Percentiles rank a stretch among this genome's conserved stretches.
phyloP scores from a whole-genome alignment of 2,329 filamentous ascomycete species.

The Botrytis byssoidea region DNA sequence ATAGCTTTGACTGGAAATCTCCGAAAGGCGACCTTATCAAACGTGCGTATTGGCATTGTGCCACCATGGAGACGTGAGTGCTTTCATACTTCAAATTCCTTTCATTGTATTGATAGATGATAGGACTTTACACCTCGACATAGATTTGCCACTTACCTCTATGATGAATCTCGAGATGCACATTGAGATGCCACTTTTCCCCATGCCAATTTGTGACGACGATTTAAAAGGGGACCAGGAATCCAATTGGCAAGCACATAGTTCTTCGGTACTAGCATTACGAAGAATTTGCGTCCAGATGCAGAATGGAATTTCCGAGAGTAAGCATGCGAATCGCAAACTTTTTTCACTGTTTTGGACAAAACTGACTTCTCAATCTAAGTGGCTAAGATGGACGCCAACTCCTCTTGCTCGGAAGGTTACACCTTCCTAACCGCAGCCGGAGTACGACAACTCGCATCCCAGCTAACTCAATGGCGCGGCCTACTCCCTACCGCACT shows the following conservation, averaged over 20 bases:
- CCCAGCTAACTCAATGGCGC: conserved; percentile 58
- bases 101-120: background rate
- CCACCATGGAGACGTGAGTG: conserved; percentile 52
- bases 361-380: background rate
- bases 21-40: conserved; percentile 52
- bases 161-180: conserved; percentile 52
- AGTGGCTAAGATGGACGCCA: conserved; percentile 15
- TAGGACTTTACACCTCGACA: conserved; percentile 51
- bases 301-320: conserved; percentile 51
- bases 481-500: conserved; percentile 53
- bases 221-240: conserved; percentile 50
- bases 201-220: conserved; percentile 47
- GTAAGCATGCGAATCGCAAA: conserved; percentile 42
- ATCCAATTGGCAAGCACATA: conserved; percentile 57
- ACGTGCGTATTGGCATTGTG: conserved; percentile 57
- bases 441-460: conserved; percentile 51
- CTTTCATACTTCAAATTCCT: conserved; percentile 21
- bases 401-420: conserved; percentile 25
- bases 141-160: conserved; percentile 56
- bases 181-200: conserved; percentile 56
- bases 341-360: background rate
- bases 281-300: conserved; percentile 53
- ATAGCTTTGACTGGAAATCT: conserved; percentile 48
- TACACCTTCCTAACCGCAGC: conserved; percentile 35
- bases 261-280: conserved; percentile 59